phyloP scores from a whole-genome alignment of 192 early-diverging fungal species.

The Coemansia guatemalensis region DNA sequence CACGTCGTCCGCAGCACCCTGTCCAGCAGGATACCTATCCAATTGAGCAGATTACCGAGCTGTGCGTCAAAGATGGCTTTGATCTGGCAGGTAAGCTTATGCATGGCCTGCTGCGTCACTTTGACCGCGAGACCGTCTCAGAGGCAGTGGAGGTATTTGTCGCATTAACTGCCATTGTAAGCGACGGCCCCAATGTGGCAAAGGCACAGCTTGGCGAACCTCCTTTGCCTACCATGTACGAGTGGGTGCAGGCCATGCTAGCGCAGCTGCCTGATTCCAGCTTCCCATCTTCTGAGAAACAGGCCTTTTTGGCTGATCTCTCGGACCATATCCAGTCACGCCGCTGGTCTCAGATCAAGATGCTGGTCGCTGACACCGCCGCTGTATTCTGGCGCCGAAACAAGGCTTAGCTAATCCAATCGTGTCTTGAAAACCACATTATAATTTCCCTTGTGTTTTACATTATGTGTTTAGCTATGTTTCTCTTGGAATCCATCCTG shows the following conservation, averaged over 20 bases:
- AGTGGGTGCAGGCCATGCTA: slow-evolving; percentile 44
- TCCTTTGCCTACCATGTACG: slow-evolving; percentile 29
- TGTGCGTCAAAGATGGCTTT: slow-evolving; percentile 40
- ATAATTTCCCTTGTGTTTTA: slow-evolving; percentile 5
- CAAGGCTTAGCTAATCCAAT: neutral
- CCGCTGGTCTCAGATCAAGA: slow-evolving; percentile 37
- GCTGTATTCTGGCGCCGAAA: slow-evolving; percentile 48
- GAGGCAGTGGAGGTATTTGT: slow-evolving; percentile 41
- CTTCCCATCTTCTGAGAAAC: slow-evolving; percentile 27
- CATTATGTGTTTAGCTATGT: neutral
- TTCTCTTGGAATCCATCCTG: neutral
- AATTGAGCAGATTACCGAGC: slow-evolving; percentile 28
- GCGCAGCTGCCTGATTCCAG: slow-evolving; percentile 39
- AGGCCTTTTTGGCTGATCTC: slow-evolving; percentile 30
- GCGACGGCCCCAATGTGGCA: slow-evolving; percentile 30
- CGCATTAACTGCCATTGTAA: slow-evolving; percentile 29
- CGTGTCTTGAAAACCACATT: neutral
- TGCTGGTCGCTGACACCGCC: slow-evolving; percentile 25
- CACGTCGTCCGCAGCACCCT: slow-evolving; percentile 9
- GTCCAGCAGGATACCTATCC: slow-evolving; percentile 30
- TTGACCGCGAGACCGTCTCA: slow-evolving; percentile 33
- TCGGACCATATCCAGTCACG: slow-evolving; percentile 22
- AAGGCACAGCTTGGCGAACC: slow-evolving; percentile 25
- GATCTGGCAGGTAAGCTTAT: slow-evolving; percentile 32
- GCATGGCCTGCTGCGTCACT: slow-evolving; percentile 30